These are phyloP conservation scores for Proliferodiscus dingleyae DNA, from an alignment of 2,329 filamentous ascomycete genomes.

Conservation along the genomic window DNA sequence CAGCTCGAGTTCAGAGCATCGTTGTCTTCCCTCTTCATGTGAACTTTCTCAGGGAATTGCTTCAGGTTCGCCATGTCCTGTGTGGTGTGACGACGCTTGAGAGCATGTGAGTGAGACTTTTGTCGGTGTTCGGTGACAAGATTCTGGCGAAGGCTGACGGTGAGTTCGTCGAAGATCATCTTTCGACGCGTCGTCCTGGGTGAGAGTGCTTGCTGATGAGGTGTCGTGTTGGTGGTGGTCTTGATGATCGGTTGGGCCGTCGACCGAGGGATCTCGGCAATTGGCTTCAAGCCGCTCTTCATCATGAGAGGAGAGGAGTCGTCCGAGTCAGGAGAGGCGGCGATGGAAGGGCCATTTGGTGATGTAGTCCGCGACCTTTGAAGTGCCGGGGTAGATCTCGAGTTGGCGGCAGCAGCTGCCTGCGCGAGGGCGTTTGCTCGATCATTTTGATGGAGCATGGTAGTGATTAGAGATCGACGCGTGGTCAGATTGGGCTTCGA, in stretches of 20 bases:
- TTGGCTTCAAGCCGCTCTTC: slow-evolving; percentile 36
- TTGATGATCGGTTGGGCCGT: slow-evolving; percentile 72
- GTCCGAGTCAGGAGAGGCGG: slow-evolving; percentile 40
- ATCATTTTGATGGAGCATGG: slow-evolving; percentile 78
- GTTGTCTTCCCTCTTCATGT: slow-evolving; percentile 52
- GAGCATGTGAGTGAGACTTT: slow-evolving; percentile 80
- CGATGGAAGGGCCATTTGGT: slow-evolving; percentile 64
- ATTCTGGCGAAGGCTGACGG: slow-evolving; percentile 85
- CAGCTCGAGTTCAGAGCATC: slow-evolving; percentile 64
- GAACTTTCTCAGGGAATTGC: slow-evolving; percentile 67
- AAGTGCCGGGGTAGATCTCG: slow-evolving; percentile 48
- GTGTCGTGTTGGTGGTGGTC: slow-evolving; percentile 54
- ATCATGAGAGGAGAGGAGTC: slow-evolving; percentile 47
- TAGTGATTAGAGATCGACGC: slow-evolving; percentile 80
- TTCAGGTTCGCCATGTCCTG: slow-evolving; percentile 86
- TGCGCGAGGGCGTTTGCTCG: slow-evolving; percentile 66
- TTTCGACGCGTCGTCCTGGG: slow-evolving; percentile 88
- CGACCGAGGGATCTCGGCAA: slow-evolving; percentile 51
- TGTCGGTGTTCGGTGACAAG: slow-evolving; percentile 94
- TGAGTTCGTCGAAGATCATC: slow-evolving; percentile 93
- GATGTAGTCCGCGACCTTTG: slow-evolving; percentile 59
- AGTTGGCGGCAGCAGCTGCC: slow-evolving; percentile 52
- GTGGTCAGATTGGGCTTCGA: slow-evolving; percentile 82
- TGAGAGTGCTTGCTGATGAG: slow-evolving; percentile 72
- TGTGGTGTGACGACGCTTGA: slow-evolving; percentile 86